phyloP scores from a whole-genome alignment of 495 filamentous ascomycete genomes.

The Xylaria acuta region DNA sequence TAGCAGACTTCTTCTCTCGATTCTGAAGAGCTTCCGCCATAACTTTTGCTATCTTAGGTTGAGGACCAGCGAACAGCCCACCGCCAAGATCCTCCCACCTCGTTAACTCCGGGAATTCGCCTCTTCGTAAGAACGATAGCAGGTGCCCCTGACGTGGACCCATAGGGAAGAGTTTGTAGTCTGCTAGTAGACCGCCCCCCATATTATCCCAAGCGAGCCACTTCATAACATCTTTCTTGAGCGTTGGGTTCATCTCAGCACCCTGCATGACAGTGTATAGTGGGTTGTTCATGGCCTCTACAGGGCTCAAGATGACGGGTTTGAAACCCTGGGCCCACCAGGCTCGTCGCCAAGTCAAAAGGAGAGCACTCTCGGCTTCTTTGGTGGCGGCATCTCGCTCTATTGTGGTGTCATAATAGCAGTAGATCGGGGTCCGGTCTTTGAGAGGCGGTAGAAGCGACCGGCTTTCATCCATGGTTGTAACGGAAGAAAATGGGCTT shows the following conservation, averaged over 20 bases:
- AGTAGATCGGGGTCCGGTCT: slow-evolving; percentile 82
- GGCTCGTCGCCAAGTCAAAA: slow-evolving; percentile 87
- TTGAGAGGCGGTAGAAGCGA: slow-evolving; percentile 84
- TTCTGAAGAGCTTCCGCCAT: slow-evolving; percentile 68
- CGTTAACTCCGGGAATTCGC: slow-evolving; percentile 73
- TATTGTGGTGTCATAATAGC: slow-evolving; percentile 79
- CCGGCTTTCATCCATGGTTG: slow-evolving; percentile 84
- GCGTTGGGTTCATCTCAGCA: slow-evolving; percentile 52
- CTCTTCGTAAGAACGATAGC: slow-evolving; percentile 73
- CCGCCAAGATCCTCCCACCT: slow-evolving; percentile 75
- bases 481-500: slow-evolving; percentile 79
- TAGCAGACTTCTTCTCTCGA: slow-evolving; percentile 59
- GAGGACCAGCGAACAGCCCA: slow-evolving; percentile 77
- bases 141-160: slow-evolving; percentile 74
- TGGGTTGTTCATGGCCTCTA: slow-evolving; percentile 86
- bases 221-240: slow-evolving; percentile 76
- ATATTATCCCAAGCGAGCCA: slow-evolving; percentile 96
- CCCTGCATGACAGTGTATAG: slow-evolving; percentile 73
- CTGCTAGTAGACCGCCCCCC: slow-evolving; percentile 82
- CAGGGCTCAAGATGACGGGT: slow-evolving; percentile 78
- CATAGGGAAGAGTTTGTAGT: slow-evolving; percentile 87
- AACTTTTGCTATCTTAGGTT: slow-evolving; percentile 65
- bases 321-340: slow-evolving; percentile 95
- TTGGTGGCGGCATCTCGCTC: slow-evolving; percentile 65
- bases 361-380: slow-evolving; percentile 75